Percentiles rank a stretch among this genome's conserved stretches.
phyloP scores from a whole-genome alignment of 1,139 yeast species.

The Pichia sp. region DNA sequence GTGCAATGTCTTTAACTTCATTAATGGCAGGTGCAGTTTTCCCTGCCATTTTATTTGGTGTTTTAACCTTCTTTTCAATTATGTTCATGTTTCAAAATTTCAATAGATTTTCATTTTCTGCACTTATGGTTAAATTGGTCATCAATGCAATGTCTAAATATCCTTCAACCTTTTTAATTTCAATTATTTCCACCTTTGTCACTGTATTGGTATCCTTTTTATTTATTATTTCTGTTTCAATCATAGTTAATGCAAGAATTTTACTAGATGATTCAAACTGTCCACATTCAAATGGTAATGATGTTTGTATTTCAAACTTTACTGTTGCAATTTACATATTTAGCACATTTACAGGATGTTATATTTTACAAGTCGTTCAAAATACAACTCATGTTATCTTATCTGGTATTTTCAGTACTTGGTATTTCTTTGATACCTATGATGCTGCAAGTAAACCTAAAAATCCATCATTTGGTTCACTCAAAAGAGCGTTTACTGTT shows the following conservation, averaged over 20 bases:
- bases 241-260: slow-evolving; percentile 65
- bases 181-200: slow-evolving; percentile 59
- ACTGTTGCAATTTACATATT: slow-evolving; percentile 62
- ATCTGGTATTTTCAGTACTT: slow-evolving; percentile 82
- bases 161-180: slow-evolving; percentile 64
- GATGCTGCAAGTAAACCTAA: slow-evolving; percentile 41
- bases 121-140: slow-evolving; percentile 63
- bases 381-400: slow-evolving; percentile 78
- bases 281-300: slow-evolving; percentile 41
- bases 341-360: slow-evolving; percentile 82
- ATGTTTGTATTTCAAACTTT: slow-evolving; percentile 51
- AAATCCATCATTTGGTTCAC: slow-evolving; percentile 77
- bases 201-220: slow-evolving; percentile 61
- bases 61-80: slow-evolving; percentile 18
- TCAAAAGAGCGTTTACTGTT: slow-evolving; percentile 75
- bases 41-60: slow-evolving; percentile 13
- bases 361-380: slow-evolving; percentile 75
- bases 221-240: slow-evolving; percentile 61
- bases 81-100: slow-evolving; percentile 22
- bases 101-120: slow-evolving; percentile 44
- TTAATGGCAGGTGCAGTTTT: slow-evolving; percentile 19
- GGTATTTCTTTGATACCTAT: slow-evolving; percentile 63
- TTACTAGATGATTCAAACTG: slow-evolving; percentile 34
- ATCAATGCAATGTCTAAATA: slow-evolving; percentile 71
- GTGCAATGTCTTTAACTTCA: slow-evolving; percentile 19